Base-by-base conservation (phyloP, 2,329 filamentous ascomycete genomes). In the Cercospora zeae-maydis region DNA sequence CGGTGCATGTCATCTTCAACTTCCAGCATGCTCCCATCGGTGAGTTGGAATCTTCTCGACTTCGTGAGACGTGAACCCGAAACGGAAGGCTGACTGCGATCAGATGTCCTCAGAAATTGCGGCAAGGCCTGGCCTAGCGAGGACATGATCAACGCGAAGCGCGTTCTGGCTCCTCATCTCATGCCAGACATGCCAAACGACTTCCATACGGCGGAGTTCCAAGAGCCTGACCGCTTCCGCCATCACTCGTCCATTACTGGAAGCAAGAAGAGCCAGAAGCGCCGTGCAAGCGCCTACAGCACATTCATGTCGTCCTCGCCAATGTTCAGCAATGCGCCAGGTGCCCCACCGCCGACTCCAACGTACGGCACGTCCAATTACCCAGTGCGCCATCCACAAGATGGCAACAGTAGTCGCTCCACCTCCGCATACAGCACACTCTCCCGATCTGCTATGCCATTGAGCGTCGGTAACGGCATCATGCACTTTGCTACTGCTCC, bases 11-110 rank as follows among this genome's bases (percentile, higher is more conserved):
- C 24, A 84, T 84, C 13, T 95, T 96, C 75, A 88, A 91, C 0
- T 96, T 96, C 70, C 90, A 95, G 72, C 90, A 95, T 79, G 92
- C 90, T 34, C 91, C 92, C 0, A 77, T 90, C 59, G 83, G 91
- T 93, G 78, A 68, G 81, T 76, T 34, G 31, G 11, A 30, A 13
- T 9, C 27, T 31, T 53, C 49, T 11, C 13, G 27, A 21, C 14
- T 7, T 33, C 19, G 19, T n/a, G n/a, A n/a, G 1, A 14, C 4
- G 19, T 5, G 9, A 4, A 24, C 6, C 6, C 13, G 19, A n/a
- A 16, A 14, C 9, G 5, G 2, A 34, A 3, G 1, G 19, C 62
- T 66, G 49, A 68, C 49, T 14, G 2, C 31, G 3, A 19, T 14
- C 67, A 91, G 91, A 89, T 45, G 80, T 93, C 24, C 82, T 96